A percentile compares a stretch with the other conserved stretches of the same genome.
Conservation (phyloP, 768 basidiomycete genomes). For the Clathrus columnatus region DNA sequence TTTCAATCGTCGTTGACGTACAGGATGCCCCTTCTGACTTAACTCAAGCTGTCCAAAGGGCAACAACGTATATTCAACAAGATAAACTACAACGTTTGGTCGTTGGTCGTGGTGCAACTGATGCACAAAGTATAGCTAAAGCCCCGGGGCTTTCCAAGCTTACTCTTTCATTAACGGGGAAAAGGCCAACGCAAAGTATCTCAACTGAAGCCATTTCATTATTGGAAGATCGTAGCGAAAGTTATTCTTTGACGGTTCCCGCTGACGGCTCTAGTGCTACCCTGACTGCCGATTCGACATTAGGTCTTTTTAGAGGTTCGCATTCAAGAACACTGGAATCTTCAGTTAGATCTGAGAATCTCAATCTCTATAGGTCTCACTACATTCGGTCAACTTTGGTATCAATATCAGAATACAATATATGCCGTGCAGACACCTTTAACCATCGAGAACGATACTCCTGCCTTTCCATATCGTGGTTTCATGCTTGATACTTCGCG, state of each 20-base stretch:
- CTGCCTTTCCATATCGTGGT: conserved; percentile 20
- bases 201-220: conserved; percentile 6
- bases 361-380: conserved; percentile 22
- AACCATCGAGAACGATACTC: conserved; percentile 14
- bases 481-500: conserved; percentile 31
- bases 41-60: conserved; percentile 8
- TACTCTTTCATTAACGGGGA: conserved; percentile 8
- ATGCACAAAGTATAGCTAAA: conserved; percentile 3
- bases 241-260: conserved; percentile 21
- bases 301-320: conserved; percentile 23
- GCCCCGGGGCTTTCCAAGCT: conserved; percentile 4
- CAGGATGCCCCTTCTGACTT: conserved; percentile 10
- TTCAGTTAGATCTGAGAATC: background rate
- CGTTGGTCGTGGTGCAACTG: conserved; percentile 9
- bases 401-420: conserved; percentile 8
- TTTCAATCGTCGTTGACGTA: conserved; percentile 5
- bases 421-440: conserved; percentile 19
- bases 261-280: conserved; percentile 16
- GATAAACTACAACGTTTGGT: conserved; percentile 12
- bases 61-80: background rate
- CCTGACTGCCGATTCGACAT: conserved; percentile 18
- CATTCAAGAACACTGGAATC: background rate
- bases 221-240: conserved; percentile 17
- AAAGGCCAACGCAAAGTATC: conserved; percentile 1
- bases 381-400: conserved; percentile 29